phyloP scores from a whole-genome alignment of 106 monocot species.

The Xerophyta viscosa region DNA sequence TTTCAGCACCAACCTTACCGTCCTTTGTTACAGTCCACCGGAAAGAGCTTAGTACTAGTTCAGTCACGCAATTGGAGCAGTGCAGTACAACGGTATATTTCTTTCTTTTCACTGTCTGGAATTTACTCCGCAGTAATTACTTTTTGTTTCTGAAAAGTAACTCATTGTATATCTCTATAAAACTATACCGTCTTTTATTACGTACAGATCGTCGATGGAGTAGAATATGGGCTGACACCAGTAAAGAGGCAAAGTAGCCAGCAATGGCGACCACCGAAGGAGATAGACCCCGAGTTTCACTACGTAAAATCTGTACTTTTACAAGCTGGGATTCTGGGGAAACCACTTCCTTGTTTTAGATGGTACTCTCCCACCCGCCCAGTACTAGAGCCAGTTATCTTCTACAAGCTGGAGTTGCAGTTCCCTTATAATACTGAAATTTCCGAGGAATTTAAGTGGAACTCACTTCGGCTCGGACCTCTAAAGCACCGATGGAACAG shows the following conservation, averaged over 20 bases:
- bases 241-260: not conserved
- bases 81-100: no score
- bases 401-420: slow-evolving; percentile 70
- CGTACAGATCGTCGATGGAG: not conserved
- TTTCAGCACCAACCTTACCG: no score
- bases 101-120: no score
- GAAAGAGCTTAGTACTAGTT: no score
- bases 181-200: no score
- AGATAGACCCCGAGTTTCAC: slow-evolving; percentile 31
- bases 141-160: no score
- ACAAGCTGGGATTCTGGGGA: slow-evolving; percentile 22
- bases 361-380: slow-evolving; percentile 51
- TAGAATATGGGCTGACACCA: not conserved
- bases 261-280: slow-evolving; percentile 1
- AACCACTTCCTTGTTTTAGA: slow-evolving; percentile 5
- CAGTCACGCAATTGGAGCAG: no score
- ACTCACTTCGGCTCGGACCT: not conserved
- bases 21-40: no score
- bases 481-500: slow-evolving; percentile 69
- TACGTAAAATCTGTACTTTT: slow-evolving; percentile 58
- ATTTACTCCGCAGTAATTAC: no score
- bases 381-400: slow-evolving; percentile 65
- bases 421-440: slow-evolving; percentile 1
- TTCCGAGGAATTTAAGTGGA: not conserved
- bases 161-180: no score